Evolutionary conservation across 2,329 filamentous ascomycete species (phyloP), one percentile per base, ranked within the genome.

Genomic region (Cladosporium oxysporum): DNA sequence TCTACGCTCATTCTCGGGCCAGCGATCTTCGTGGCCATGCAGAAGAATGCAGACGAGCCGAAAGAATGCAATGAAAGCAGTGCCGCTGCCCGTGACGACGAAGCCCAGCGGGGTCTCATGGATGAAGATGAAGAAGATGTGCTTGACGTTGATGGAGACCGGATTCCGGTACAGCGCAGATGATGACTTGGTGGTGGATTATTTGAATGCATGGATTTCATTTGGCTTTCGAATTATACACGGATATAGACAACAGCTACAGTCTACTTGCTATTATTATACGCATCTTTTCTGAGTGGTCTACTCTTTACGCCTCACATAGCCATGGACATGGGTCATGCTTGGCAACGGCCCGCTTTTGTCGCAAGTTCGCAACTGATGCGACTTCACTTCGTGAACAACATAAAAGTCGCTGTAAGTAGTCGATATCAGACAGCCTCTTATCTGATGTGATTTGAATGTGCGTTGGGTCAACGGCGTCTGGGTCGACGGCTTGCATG

Each of bases 1-100:
- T 88, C 85, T 14, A 84, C 79, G 26, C 73, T 91, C 68, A 91
- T 91, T 68, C 74, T 91, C n/a, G 85, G 84, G 0, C 86, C 86
- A 68, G 88, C 88, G 2, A 79, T 91, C 31, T 89, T 86, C 73
- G 86, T 91, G 60, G 88, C 87, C 0, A 76, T 88, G 72, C 81
- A 83, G 65, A 83, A 82, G 65, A 81, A 83, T 64, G 68, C 69
- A 28, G 69, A 71, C 2, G 74, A 64, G 62, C 37, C 37, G 16
- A 69, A 68, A n/a, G 63, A 68, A 41, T 62, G 55, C 6, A 58
- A 64, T 1, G 68, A 69, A 28, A 16, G n/a, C 16, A 23, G 8
- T 37, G 23, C 37, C 6, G 52, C 29, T 53, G 41, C 47, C 16
- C 47, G 44, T 2, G 73, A 74, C 58, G 72, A 74, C 50, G 73